Conservation (phyloP, 2,329 filamentous ascomycete species). For the Verticillium nubilum region DNA sequence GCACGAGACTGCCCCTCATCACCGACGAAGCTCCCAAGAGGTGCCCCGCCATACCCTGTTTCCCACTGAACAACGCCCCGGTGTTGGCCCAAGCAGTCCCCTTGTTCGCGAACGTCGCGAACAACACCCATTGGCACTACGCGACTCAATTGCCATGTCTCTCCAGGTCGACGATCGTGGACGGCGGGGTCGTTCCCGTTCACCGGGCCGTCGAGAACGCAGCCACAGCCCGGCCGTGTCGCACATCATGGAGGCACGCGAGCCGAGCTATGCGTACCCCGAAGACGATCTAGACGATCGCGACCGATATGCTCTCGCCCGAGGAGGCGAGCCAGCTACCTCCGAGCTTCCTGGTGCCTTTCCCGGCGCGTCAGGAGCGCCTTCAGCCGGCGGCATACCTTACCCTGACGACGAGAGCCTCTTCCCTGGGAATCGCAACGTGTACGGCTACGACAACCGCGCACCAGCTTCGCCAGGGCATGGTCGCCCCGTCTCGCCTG, state of each 20-base stretch:
- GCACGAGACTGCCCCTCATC: not conserved
- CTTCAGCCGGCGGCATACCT: conserved; percentile 19
- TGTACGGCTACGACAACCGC: conserved; percentile 34
- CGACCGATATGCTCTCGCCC: conserved; percentile 23
- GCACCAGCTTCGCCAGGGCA: not conserved
- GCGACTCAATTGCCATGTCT: conserved; percentile 35
- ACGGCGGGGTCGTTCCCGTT: conserved; percentile 42
- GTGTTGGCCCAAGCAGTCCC: no score
- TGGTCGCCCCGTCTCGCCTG: conserved; percentile 20
- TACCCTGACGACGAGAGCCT: conserved; percentile 35
- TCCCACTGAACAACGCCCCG: not conserved
- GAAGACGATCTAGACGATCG: conserved; percentile 35
- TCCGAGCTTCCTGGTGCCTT: conserved; percentile 18
- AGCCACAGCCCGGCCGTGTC: conserved; percentile 24
- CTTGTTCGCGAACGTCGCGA: not conserved
- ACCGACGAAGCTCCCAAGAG: not conserved
- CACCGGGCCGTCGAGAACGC: conserved; percentile 33
- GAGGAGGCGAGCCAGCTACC: conserved; percentile 20
- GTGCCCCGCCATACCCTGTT: not conserved
- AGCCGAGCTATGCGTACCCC: conserved; percentile 34
- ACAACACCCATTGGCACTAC: not conserved
- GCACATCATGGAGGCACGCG: conserved; percentile 31
- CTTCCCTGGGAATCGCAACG: conserved; percentile 27
- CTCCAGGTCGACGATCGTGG: conserved; percentile 40
- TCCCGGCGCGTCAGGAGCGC: conserved; percentile 16